Conservation (phyloP, 768 basidiomycete species). For the Lanmaoa pseudosensibilis region DNA sequence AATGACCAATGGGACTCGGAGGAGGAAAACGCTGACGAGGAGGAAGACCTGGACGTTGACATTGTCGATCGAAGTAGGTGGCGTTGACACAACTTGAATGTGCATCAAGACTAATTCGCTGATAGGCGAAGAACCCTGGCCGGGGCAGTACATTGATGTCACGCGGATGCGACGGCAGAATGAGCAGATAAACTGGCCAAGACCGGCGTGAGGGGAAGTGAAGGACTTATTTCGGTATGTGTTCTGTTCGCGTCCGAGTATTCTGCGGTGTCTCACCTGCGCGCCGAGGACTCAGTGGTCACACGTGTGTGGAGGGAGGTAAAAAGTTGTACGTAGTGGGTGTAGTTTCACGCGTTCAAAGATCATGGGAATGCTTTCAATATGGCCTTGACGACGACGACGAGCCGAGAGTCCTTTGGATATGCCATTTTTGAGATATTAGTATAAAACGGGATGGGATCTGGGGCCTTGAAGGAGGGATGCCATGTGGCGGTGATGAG, state of each 20-base stretch:
- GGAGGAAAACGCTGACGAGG: slow-evolving; percentile 57
- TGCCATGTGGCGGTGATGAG: slow-evolving; percentile 13
- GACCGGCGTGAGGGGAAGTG: slow-evolving; percentile 49
- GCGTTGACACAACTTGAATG: neutral
- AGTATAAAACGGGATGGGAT: neutral
- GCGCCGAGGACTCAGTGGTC: neutral
- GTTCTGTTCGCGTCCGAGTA: neutral
- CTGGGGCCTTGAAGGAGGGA: neutral
- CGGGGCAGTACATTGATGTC: slow-evolving; percentile 75
- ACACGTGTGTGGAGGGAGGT: slow-evolving; percentile 2
- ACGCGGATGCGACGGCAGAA: slow-evolving; percentile 57
- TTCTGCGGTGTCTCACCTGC: neutral
- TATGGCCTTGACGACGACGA: slow-evolving; percentile 14
- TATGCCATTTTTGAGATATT: neutral
- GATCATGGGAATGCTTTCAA: slow-evolving; percentile 17
- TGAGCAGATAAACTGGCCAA: slow-evolving; percentile 68
- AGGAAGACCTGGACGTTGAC: slow-evolving; percentile 47
- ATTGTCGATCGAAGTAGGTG: slow-evolving; percentile 72
- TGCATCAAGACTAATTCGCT: slow-evolving; percentile 11
- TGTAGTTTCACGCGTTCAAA: neutral
- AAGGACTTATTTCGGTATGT: neutral
- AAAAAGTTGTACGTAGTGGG: neutral
- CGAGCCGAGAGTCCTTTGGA: neutral
- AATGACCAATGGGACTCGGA: slow-evolving; percentile 65
- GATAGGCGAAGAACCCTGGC: slow-evolving; percentile 67